Conservation (phyloP, 129 eudicot species). For the Flaveria bidentis region DNA sequence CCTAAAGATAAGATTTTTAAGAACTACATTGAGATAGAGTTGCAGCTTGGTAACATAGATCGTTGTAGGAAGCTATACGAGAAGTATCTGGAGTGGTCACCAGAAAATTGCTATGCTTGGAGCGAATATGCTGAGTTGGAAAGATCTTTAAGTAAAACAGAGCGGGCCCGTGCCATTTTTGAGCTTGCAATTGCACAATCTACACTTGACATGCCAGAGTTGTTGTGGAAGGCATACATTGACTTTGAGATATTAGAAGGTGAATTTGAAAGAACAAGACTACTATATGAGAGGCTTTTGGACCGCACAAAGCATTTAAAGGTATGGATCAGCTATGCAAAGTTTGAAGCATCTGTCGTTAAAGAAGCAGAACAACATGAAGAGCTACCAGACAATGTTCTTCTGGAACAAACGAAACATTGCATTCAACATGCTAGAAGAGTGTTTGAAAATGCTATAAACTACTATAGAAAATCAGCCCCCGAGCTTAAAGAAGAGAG, state of each 20-base stretch:
- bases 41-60: slow-evolving; percentile 82
- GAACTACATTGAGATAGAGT: slow-evolving; percentile 87
- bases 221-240: slow-evolving; percentile 93
- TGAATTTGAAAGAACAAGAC: slow-evolving; percentile 81
- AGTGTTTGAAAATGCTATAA: slow-evolving; percentile 78
- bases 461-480: slow-evolving; percentile 66
- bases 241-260: slow-evolving; percentile 88
- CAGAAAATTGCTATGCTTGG: slow-evolving; percentile 92
- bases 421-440: slow-evolving; percentile 80
- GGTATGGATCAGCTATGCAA: slow-evolving; percentile 93
- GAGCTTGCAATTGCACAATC: slow-evolving; percentile 95
- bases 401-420: slow-evolving; percentile 39
- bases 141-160: slow-evolving; percentile 77
- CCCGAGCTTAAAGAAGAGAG: slow-evolving; percentile 86
- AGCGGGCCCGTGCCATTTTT: slow-evolving; percentile 79
- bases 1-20: slow-evolving; percentile 89
- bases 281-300: slow-evolving; percentile 82
- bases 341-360: slow-evolving; percentile 90
- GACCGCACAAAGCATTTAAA: slow-evolving; percentile 86
- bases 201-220: slow-evolving; percentile 85
- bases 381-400: slow-evolving; percentile 47
- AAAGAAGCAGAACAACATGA: slow-evolving; percentile 46
- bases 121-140: slow-evolving; percentile 79
- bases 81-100: slow-evolving; percentile 84
- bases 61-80: slow-evolving; percentile 80